phyloP scores from a whole-genome alignment of 148 eudicot species.

The Arctostaphylos glauca region DNA sequence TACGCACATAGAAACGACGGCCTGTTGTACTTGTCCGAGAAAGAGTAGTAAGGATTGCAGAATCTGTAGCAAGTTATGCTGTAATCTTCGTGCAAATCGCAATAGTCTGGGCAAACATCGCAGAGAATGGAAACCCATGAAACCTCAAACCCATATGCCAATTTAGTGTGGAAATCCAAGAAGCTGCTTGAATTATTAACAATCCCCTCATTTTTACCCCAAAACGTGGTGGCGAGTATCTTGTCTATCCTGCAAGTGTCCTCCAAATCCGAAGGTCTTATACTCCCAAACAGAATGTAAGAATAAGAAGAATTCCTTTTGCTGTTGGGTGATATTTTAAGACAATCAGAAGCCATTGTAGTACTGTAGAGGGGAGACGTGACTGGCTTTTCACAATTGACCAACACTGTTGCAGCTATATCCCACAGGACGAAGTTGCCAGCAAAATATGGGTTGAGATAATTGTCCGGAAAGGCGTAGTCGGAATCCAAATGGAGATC shows the following conservation, averaged over 20 bases:
- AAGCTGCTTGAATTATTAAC: too few species aligned
- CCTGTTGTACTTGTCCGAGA: too few species aligned
- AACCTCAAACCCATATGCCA: conserved; percentile 2
- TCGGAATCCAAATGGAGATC: too few species aligned
- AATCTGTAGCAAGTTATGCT: too few species aligned
- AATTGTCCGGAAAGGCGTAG: too few species aligned
- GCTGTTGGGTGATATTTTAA: not conserved
- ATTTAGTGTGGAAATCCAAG: not conserved
- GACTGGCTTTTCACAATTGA: not conserved
- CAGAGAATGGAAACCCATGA: not conserved
- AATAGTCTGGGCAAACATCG: too few species aligned
- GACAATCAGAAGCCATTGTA: not conserved
- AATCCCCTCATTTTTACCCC: too few species aligned
- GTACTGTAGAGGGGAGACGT: not conserved
- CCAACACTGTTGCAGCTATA: not conserved
- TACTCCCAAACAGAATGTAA: not conserved
- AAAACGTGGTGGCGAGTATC: not conserved
- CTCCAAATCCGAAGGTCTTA: not conserved
- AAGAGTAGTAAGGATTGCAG: too few species aligned
- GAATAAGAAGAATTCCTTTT: not conserved
- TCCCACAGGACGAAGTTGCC: not conserved
- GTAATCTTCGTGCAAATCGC: too few species aligned
- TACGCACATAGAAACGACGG: too few species aligned
- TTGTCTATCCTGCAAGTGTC: not conserved
- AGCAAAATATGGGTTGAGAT: too few species aligned